Conservation (phyloP, 139 green algal species). For the Coelastrella sp. region DNA sequence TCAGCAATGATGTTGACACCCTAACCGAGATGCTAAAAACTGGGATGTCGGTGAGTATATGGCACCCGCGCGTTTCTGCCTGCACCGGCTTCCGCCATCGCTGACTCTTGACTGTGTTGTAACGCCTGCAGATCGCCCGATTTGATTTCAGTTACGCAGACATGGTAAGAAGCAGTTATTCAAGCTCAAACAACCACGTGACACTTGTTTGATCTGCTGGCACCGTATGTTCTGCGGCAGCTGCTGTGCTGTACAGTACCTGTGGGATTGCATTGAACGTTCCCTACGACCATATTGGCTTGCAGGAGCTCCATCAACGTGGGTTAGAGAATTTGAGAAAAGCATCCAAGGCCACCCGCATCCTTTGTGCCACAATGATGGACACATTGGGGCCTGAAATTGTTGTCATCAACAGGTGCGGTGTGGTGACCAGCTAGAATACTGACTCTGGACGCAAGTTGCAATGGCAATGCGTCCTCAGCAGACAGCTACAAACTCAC, state of each 20-base stretch:
- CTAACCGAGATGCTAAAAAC: slow-evolving; percentile 74
- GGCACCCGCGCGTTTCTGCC: neutral
- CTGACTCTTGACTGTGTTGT: neutral
- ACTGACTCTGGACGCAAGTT: too few relatives aligned
- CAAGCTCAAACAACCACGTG: too few relatives aligned
- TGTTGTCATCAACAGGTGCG: slow-evolving; percentile 68
- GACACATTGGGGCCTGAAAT: slow-evolving; percentile 84
- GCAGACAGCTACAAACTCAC: too few relatives aligned
- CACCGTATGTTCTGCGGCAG: neutral
- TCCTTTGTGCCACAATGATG: slow-evolving; percentile 84
- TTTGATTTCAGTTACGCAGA: slow-evolving; percentile 69
- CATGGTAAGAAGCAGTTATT: slow-evolving; percentile 41
- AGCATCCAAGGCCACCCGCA: slow-evolving; percentile 72
- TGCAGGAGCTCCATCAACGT: slow-evolving; percentile 74
- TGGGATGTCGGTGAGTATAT: slow-evolving; percentile 75
- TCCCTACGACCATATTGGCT: neutral
- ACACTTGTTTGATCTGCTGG: too few relatives aligned
- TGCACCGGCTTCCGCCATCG: neutral
- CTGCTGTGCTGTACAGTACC: neutral
- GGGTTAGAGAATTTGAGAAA: slow-evolving; percentile 77
- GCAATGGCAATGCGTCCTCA: too few relatives aligned
- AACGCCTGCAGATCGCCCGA: slow-evolving; percentile 58
- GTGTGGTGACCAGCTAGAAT: neutral
- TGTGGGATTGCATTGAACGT: neutral
- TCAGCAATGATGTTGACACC: slow-evolving; percentile 70